Conservation (phyloP, 2,329 filamentous ascomycete species). For the Colletotrichum phormii region DNA sequence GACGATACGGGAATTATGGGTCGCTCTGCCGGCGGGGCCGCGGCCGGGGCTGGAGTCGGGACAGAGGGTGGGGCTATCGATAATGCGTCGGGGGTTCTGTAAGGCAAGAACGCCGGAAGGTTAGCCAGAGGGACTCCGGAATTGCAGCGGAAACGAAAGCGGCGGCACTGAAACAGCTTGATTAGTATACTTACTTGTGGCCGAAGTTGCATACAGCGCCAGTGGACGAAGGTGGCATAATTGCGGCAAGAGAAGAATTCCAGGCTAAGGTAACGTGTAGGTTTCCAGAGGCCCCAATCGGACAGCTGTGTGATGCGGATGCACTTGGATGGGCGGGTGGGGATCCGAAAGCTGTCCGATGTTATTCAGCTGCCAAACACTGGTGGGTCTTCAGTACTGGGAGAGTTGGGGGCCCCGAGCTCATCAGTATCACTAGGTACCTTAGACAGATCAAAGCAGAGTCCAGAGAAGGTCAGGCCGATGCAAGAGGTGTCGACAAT, state of each 20-base stretch:
- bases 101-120: background rate
- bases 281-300: too few species aligned
- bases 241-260: background rate
- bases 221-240: slow-evolving; percentile 24
- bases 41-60: slow-evolving; percentile 8
- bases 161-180: too few species aligned
- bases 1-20: slow-evolving; percentile 25
- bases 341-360: background rate
- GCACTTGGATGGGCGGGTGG: background rate
- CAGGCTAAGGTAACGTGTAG: background rate
- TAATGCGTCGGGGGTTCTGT: background rate
- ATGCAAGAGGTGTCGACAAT: background rate
- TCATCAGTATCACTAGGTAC: background rate
- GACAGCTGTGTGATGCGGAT: background rate
- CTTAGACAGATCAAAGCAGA: background rate
- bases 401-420: background rate
- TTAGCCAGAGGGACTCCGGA: background rate
- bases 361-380: background rate
- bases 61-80: slow-evolving; percentile 1
- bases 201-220: background rate
- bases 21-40: background rate
- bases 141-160: too few species aligned
- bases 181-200: slow-evolving; percentile 2
- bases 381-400: background rate
- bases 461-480: background rate